These are phyloP conservation scores for Wallacemonas rigidus DNA, from an alignment of 208 protist species.

Conservation along the genomic window DNA sequence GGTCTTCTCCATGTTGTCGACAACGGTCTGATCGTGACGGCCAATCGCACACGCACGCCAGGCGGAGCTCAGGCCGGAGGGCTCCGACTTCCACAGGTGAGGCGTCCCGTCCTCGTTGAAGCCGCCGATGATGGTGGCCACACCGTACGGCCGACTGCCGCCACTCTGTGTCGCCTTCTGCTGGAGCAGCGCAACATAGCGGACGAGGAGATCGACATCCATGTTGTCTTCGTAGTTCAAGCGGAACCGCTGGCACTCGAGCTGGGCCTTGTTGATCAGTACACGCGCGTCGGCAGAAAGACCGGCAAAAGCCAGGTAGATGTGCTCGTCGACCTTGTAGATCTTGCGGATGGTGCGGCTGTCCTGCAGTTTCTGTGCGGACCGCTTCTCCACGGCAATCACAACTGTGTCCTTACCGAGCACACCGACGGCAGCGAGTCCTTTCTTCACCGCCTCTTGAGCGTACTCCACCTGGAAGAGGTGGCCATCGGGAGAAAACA, in stretches of 20 bases:
- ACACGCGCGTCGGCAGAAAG: conserved; percentile 99
- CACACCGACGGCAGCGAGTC: conserved; percentile 87
- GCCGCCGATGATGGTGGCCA: conserved; percentile 98
- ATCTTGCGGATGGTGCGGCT: conserved; percentile 99
- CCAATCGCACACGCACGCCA: conserved; percentile 89
- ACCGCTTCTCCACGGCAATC: conserved; percentile 99
- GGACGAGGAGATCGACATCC: conserved; percentile 98
- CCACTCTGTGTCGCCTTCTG: conserved; percentile 98
- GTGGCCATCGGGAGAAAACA: conserved; percentile 99
- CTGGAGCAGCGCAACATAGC: conserved; percentile 98
- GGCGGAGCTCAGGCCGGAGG: conserved; percentile 84
- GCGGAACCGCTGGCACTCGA: conserved; percentile 99
- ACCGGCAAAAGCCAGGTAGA: conserved; percentile 98
- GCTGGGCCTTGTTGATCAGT: conserved; percentile 97
- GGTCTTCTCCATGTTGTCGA: conserved; percentile 99
- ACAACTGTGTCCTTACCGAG: conserved; percentile 91
- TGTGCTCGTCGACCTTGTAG: conserved; percentile 97
- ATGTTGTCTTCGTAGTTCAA: conserved; percentile 98
- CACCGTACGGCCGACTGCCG: conserved; percentile 99
- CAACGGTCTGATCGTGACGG: conserved; percentile 97
- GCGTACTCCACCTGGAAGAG: conserved; percentile 99
- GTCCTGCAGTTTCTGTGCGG: conserved; percentile 98
- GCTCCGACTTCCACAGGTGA: conserved; percentile 90
- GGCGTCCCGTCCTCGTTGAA: conserved; percentile 97
- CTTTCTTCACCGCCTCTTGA: conserved; percentile 99